Evolutionary conservation across 805 yeast genomes (phyloP), one percentile per base, ranked within the genome.

Genomic region (Geotrichum ghanense): DNA sequence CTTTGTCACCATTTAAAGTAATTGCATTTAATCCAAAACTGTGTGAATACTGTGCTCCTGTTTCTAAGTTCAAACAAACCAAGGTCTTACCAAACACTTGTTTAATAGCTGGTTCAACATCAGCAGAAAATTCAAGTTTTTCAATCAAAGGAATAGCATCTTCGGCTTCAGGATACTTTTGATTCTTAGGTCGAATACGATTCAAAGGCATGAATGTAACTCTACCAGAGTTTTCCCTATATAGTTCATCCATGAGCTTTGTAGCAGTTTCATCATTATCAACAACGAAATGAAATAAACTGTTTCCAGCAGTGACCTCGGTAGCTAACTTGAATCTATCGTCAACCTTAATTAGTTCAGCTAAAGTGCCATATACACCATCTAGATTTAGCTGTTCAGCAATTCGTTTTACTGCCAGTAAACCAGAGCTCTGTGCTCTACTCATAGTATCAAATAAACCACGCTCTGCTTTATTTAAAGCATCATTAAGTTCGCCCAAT

Each of bases 161-260:
- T 45, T 70, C 76, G 16, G 75, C 68, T 9, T 74, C 76, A 1
- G 96, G 95, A 55, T 78, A 83, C 2, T 58, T 55, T 5, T 44
- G 47, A 7, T 14, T 71, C 62, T 7, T 62, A 58, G 72, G 68
- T 0, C 61, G 53, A 14, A 92, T 57, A 54, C 94, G 70, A 58
- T 88, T 86, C 51, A 92, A 66, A 1, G 98, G 97, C 69, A 92
- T 79, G 56, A 92, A 88, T 0, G 97, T 87, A 0, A 84, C 89
- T 56, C 96, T 73, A 1, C 97, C 97, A 3, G 81, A 73, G 50
- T 76, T 78, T 50, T 75, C 78, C 45, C 82, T 69, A 3, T 73
- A 72, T 48, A 92, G 68, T 59, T 86, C 88, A 41, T 81, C 81
- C 83, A 89, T 83, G 2, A 90, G 63, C 16, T 75, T 60, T 9